phyloP scores from a whole-genome alignment of 345 rosid species.

The Hypericum androsaemum region DNA sequence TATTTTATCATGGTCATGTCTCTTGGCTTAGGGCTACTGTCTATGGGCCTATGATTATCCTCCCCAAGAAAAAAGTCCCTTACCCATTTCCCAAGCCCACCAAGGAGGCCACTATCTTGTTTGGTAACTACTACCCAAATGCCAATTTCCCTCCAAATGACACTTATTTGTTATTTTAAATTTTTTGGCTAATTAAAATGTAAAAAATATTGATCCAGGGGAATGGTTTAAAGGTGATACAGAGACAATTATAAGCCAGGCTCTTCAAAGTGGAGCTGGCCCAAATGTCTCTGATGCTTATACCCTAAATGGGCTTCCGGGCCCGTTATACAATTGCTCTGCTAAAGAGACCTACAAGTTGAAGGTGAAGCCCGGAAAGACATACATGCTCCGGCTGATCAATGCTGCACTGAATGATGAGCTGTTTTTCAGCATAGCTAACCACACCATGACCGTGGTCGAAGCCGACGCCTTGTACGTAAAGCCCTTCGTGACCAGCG shows the following conservation, averaged over 20 bases:
- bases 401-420: conserved; percentile 73
- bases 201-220: conserved; percentile 21
- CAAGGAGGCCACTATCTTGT: conserved; percentile 53
- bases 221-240: conserved; percentile 74
- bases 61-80: conserved; percentile 38
- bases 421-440: conserved; percentile 66
- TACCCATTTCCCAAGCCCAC: conserved; percentile 65
- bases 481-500: conserved; percentile 54
- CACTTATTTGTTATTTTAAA: background rate
- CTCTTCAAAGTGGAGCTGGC: conserved; percentile 53
- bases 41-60: conserved; percentile 64
- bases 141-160: background rate
- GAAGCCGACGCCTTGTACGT: conserved; percentile 73
- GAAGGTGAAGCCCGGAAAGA: conserved; percentile 56
- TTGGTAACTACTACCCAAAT: conserved; percentile 34
- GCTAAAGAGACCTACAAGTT: conserved; percentile 56
- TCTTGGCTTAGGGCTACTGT: conserved; percentile 66
- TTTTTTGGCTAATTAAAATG: background rate
- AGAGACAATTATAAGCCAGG: conserved; percentile 48
- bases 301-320: conserved; percentile 69
- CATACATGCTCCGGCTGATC: conserved; percentile 59
- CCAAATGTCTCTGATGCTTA: conserved; percentile 75
- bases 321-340: conserved; percentile 73
- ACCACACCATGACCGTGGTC: conserved; percentile 51
- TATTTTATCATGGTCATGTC: conserved; percentile 68